Percentiles rank a stretch among this genome's conserved stretches.
These are phyloP conservation scores for Kingdonia uniflora DNA, from an alignment of 164 flowering plant species.

Conservation along the genomic window DNA sequence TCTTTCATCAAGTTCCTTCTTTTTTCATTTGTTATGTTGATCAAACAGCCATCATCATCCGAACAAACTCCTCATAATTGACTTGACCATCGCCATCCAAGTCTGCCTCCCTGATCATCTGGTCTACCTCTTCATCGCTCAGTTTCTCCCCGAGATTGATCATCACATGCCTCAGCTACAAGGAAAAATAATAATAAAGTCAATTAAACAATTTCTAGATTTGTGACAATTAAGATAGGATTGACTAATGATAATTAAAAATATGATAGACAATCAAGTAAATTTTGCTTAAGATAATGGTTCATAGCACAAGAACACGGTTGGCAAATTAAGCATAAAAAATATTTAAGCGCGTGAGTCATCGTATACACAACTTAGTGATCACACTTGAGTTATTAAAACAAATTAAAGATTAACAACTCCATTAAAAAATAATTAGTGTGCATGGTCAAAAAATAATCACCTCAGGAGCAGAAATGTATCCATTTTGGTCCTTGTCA, in stretches of 20 bases:
- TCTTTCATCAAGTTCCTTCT: too few relatives aligned
- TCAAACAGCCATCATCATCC: conserved; percentile 33
- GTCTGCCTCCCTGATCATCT: conserved; percentile 43
- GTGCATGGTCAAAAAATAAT: neutral
- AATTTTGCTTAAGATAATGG: too few relatives aligned
- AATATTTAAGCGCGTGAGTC: neutral
- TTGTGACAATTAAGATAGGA: neutral
- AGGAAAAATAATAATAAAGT: neutral
- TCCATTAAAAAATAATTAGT: too few relatives aligned
- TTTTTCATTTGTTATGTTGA: neutral
- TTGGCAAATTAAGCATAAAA: neutral
- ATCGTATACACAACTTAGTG: neutral
- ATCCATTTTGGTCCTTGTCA: conserved; percentile 49
- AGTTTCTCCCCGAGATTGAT: conserved; percentile 34
- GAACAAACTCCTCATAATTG: conserved; percentile 40
- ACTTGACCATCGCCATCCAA: conserved; percentile 49
- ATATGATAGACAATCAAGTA: too few relatives aligned
- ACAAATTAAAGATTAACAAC: too few relatives aligned
- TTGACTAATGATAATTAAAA: too few relatives aligned
- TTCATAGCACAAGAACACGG: too few relatives aligned
- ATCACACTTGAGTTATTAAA: too few relatives aligned
- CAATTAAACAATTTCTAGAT: neutral
- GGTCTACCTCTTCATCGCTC: conserved; percentile 37
- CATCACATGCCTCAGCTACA: conserved; percentile 34
- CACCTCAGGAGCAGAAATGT: conserved; percentile 46